phyloP scores from a whole-genome alignment of 345 rosid species.

The Populus euphratica region DNA sequence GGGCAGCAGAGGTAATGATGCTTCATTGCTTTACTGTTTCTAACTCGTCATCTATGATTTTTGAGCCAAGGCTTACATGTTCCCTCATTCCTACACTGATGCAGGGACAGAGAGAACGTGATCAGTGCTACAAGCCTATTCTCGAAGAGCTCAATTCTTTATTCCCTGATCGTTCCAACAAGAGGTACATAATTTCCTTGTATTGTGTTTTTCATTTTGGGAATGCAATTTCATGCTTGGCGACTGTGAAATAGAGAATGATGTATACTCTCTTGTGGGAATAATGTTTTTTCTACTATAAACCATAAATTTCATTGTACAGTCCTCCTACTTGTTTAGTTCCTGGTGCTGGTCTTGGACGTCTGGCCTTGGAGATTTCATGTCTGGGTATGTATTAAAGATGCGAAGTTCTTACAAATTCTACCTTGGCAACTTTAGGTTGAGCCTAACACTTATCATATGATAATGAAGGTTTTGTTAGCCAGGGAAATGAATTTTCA shows the following conservation, averaged over 20 bases:
- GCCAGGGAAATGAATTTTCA: constrained; percentile 99
- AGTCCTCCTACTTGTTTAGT: constrained; percentile 92
- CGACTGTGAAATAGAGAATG: neutral
- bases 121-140: constrained; percentile 89
- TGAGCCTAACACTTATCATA: constrained; percentile 13
- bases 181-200: constrained; percentile 41
- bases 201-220: constrained; percentile 1
- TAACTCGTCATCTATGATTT: constrained; percentile 6
- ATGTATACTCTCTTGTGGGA: neutral
- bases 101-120: constrained; percentile 84
- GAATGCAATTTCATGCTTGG: neutral
- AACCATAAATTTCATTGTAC: constrained; percentile 25
- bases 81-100: constrained; percentile 3
- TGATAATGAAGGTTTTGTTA: constrained; percentile 68
- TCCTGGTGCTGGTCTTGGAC: constrained; percentile 99
- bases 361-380: constrained; percentile 94
- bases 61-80: neutral
- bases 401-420: constrained; percentile 1
- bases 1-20: constrained; percentile 88
- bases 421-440: neutral
- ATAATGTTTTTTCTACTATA: constrained; percentile 7
- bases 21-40: constrained; percentile 9
- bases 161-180: constrained; percentile 64
- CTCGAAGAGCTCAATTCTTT: constrained; percentile 81
- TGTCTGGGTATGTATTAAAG: constrained; percentile 56